Conservation (phyloP, 2,329 filamentous ascomycete species). For the Diplodia intermedia region DNA sequence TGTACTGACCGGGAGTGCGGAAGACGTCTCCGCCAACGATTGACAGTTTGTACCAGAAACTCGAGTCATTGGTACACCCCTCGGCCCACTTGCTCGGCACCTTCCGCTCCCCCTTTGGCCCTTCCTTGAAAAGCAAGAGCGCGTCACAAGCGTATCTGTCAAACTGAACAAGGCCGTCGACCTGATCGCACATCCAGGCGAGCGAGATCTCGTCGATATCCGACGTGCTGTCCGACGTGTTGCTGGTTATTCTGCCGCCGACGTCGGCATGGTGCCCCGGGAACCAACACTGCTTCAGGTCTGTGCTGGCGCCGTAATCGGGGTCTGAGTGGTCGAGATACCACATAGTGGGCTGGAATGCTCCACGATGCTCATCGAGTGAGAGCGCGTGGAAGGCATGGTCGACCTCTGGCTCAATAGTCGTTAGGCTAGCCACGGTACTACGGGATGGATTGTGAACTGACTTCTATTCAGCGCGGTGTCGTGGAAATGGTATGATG, state of each 20-base stretch:
- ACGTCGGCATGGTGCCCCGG: conserved; percentile 48
- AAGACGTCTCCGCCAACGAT: background rate
- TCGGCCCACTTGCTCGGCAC: background rate
- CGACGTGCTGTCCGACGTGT: background rate
- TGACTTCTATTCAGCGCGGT: conserved; percentile 10
- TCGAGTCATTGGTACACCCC: background rate
- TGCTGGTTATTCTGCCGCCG: background rate
- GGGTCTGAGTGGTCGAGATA: conserved; percentile 43
- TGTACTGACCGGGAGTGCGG: background rate
- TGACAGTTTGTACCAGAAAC: background rate
- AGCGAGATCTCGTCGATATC: background rate
- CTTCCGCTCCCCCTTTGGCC: too few species aligned
- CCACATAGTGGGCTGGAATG: conserved; percentile 62
- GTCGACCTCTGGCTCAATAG: conserved; percentile 45
- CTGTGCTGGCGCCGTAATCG: background rate
- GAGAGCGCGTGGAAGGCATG: conserved; percentile 64
- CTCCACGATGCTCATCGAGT: conserved; percentile 59
- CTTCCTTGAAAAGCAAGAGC: background rate
- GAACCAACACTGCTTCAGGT: conserved; percentile 62
- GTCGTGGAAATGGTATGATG: conserved; percentile 27
- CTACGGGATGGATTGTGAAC: background rate
- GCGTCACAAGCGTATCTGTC: background rate
- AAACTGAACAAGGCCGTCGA: background rate
- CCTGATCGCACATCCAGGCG: background rate
- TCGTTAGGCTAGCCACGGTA: background rate